These are phyloP conservation scores for Neoarthrinium moseri DNA, from an alignment of 2,329 filamentous ascomycete species.

Conservation along the genomic window DNA sequence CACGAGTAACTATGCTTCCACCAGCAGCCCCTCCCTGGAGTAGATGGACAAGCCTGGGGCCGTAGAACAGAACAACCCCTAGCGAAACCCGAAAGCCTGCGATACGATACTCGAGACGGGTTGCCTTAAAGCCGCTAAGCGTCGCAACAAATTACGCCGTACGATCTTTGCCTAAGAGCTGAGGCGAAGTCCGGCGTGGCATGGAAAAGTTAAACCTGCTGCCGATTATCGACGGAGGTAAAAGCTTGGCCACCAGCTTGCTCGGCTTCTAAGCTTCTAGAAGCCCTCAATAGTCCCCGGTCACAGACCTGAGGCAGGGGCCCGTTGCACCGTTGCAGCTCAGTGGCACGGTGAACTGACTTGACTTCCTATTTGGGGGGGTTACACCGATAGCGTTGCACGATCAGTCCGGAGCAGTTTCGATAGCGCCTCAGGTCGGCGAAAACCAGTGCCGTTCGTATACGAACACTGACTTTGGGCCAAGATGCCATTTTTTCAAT, in stretches of 20 bases:
- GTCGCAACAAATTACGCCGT: not conserved
- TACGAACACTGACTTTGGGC: not conserved
- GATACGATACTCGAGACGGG: not conserved
- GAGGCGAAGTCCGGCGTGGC: too few relatives aligned
- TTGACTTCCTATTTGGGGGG: not conserved
- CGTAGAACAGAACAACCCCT: not conserved
- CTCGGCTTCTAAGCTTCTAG: constrained; percentile 7
- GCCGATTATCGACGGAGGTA: not conserved
- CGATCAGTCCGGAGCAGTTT: not conserved
- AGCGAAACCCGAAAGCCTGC: not conserved
- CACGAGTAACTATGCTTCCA: not conserved
- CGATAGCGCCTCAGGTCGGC: not conserved
- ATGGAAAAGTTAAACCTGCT: not conserved
- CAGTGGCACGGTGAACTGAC: not conserved
- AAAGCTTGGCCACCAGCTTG: constrained; percentile 1
- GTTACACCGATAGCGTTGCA: not conserved
- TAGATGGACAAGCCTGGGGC: not conserved
- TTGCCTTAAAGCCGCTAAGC: not conserved
- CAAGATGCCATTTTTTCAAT: not conserved
- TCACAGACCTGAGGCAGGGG: not conserved
- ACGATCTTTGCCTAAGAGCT: not conserved
- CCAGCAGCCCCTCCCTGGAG: too few relatives aligned
- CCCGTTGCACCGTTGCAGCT: not conserved
- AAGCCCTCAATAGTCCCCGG: constrained; percentile 5
- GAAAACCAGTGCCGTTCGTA: not conserved